Evolutionary conservation across 352 stramenopile species (phyloP).

Genomic region (Halophytophthora batemanensis): DNA sequence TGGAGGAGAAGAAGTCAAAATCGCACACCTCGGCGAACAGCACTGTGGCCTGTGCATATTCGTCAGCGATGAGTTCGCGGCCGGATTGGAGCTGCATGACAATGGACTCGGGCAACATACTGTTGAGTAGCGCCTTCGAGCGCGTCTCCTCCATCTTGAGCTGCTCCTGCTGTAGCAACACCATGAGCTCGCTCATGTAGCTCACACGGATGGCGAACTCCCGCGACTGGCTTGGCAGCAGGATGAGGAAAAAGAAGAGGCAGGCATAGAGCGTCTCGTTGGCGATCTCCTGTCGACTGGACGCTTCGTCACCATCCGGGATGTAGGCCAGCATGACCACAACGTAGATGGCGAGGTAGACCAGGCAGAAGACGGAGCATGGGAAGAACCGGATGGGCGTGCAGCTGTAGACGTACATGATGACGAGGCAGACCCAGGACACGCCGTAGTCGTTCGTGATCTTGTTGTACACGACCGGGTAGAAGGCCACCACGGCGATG

Average conservation of each 20-base stretch:
- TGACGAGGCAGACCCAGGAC: slow-evolving; percentile 76
- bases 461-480: slow-evolving; percentile 82
- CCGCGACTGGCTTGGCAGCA: slow-evolving; percentile 69
- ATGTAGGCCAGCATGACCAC: slow-evolving; percentile 71
- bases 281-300: slow-evolving; percentile 43
- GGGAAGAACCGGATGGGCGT: slow-evolving; percentile 79
- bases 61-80: slow-evolving; percentile 80
- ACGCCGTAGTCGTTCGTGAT: slow-evolving; percentile 79
- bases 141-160: slow-evolving; percentile 78
- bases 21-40: slow-evolving; percentile 82
- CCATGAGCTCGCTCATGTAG: slow-evolving; percentile 86
- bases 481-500: slow-evolving; percentile 51
- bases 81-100: slow-evolving; percentile 73
- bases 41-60: slow-evolving; percentile 69
- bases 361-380: slow-evolving; percentile 65
- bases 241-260: slow-evolving; percentile 79
- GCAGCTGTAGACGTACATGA: slow-evolving; percentile 86
- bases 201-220: slow-evolving; percentile 81
- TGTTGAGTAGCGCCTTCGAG: slow-evolving; percentile 77
- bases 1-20: slow-evolving; percentile 82
- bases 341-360: slow-evolving; percentile 67
- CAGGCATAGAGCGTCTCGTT: slow-evolving; percentile 80
- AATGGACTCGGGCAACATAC: slow-evolving; percentile 80
- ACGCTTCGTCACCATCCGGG: slow-evolving; percentile 23
- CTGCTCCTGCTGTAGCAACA: slow-evolving; percentile 76